phyloP scores from a whole-genome alignment of 257 asterid species.

The Rubia yunnanensis region DNA sequence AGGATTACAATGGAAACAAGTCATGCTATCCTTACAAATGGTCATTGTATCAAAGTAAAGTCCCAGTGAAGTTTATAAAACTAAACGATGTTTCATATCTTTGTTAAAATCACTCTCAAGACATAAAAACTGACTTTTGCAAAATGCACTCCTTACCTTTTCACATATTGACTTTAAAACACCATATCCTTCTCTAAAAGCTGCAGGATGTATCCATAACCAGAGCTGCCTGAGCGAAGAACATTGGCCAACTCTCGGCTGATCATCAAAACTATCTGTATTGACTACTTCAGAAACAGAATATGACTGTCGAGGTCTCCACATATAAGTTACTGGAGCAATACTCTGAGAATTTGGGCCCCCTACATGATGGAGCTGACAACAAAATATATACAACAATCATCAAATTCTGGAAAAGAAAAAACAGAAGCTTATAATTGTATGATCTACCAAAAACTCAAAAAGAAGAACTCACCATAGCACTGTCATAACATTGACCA shows the following conservation, averaged over 20 bases:
- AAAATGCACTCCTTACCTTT: slow-evolving; percentile 26
- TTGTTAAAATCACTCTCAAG: background rate
- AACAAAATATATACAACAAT: slow-evolving; percentile 13
- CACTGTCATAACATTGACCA: slow-evolving; percentile 54
- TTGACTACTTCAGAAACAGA: slow-evolving; percentile 16
- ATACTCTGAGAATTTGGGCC: slow-evolving; percentile 29
- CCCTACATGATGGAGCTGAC: slow-evolving; percentile 63
- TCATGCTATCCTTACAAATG: background rate
- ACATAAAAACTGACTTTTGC: background rate
- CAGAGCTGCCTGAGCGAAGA: slow-evolving; percentile 45
- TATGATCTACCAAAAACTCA: slow-evolving; percentile 4
- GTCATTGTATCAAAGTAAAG: background rate
- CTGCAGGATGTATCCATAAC: slow-evolving; percentile 88
- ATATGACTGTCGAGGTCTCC: slow-evolving; percentile 42
- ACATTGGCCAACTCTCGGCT: slow-evolving; percentile 15
- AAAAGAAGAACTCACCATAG: slow-evolving; percentile 42
- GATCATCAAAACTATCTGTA: slow-evolving; percentile 16
- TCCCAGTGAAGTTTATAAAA: background rate
- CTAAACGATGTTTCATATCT: background rate
- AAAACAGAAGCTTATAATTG: slow-evolving; percentile 5
- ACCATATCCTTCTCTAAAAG: slow-evolving; percentile 62
- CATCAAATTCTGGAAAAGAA: slow-evolving; percentile 1
- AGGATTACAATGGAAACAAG: background rate
- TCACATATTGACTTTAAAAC: slow-evolving; percentile 49
- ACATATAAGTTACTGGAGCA: slow-evolving; percentile 86